Base-by-base conservation (phyloP, 1,139 yeast species). In the Hyphopichia khmerensis region DNA sequence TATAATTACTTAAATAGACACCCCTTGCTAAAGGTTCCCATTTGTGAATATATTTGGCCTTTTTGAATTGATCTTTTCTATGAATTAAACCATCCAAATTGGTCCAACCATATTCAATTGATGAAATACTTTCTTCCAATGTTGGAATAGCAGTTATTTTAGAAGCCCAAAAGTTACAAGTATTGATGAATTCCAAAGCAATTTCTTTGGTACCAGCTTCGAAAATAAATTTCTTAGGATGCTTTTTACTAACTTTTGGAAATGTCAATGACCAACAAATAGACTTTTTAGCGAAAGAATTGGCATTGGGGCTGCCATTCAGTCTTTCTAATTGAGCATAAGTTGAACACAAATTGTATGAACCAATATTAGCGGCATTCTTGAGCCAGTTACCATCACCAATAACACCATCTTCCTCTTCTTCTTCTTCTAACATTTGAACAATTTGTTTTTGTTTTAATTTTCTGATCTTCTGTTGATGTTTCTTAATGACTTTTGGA, bases 101-200 rank as follows among this genome's bases (percentile, higher is more conserved):
- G 46, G 68, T 78, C 96, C 96, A 90, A 4, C 96, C 96, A 57
- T 82, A 88, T 55, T 89, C 96, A 37, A 82, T 77, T 36, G 87
- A 85, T 2, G 90, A 78, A 11, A 87, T 79, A 45, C 87, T 67
- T 51, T 73, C 78, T 51, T 74, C 79, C 49, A 66, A 61, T 1
- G 79, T 62, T n/a, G 96, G 96, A 26, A 87, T 83, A 14, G 90
- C 85, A 13, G 95, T 84, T 31, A 85, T 79, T 50, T 93, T 76
- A 2, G 95, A 86, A 2, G 96, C 89, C 96, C 96, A 89, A 60
- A 87, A 89, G 62, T 89, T 89, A 64, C 95, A 84, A 2, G 93
- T 78, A 51, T 84, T 79, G 29, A 87, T 80, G 59, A 81, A 88
- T 56, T 82, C 88, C 39, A 73, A 68, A 0, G 96, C 95, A 48